Conservation (phyloP, 495 filamentous ascomycete genomes). For the Penicillium macrosclerotiorum region DNA sequence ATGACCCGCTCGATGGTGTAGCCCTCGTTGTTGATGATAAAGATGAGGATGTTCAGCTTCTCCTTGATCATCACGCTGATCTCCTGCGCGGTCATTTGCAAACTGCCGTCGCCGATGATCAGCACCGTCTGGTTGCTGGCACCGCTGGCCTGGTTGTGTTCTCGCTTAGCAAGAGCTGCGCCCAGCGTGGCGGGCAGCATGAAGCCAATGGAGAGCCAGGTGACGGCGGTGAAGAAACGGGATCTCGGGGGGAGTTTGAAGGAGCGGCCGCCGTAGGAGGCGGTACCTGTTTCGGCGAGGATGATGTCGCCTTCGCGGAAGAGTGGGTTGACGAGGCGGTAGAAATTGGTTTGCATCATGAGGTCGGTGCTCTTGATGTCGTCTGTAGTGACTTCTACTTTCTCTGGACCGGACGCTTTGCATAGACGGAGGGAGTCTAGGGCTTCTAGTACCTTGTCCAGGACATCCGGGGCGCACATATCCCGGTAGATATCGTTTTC, state of each 20-base stretch:
- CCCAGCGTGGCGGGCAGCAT: conserved; percentile 50
- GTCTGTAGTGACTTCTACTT: conserved; percentile 4
- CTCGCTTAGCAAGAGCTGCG: conserved; percentile 44
- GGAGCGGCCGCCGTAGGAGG: conserved; percentile 29
- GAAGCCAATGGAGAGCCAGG: conserved; percentile 47
- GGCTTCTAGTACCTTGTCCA: conserved; percentile 17
- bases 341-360: conserved; percentile 35
- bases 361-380: conserved; percentile 15
- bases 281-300: conserved; percentile 42
- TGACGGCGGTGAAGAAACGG: conserved; percentile 33
- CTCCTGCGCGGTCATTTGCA: conserved; percentile 78
- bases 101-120: conserved; percentile 78
- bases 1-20: conserved; percentile 76
- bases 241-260: conserved; percentile 29
- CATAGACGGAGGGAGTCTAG: conserved; percentile 20
- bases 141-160: conserved; percentile 21
- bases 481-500: conserved; percentile 26
- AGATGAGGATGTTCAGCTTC: conserved; percentile 66
- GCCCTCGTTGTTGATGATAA: conserved; percentile 74
- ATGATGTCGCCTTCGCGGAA: conserved; percentile 38
- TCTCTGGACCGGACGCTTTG: conserved; percentile 13
- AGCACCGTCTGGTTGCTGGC: conserved; percentile 50
- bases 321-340: conserved; percentile 23
- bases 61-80: conserved; percentile 73
- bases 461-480: conserved; percentile 14